phyloP scores from a whole-genome alignment of 75 land plant species.

The Azolla pinnata region DNA sequence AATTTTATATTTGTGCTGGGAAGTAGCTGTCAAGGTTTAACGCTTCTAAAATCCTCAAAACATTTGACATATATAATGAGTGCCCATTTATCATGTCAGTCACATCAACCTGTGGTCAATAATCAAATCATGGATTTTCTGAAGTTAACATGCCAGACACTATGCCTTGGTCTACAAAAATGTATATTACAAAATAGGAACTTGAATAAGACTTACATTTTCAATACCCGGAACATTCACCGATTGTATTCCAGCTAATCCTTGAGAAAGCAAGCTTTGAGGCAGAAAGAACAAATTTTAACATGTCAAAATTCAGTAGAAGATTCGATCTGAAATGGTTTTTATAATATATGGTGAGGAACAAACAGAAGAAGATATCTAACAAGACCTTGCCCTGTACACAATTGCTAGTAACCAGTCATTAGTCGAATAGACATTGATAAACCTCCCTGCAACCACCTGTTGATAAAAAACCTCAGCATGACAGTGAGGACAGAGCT shows the following conservation, averaged over 20 bases:
- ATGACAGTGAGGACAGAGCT: too few species aligned
- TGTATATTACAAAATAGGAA: not conserved
- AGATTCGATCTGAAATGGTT: not conserved
- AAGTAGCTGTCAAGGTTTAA: conserved; percentile 62
- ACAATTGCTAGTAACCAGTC: conserved; percentile 80
- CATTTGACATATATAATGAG: conserved; percentile 62
- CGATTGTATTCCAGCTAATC: conserved; percentile 92
- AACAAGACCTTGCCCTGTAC: conserved; percentile 57
- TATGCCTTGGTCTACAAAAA: not conserved
- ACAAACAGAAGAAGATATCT: conserved; percentile 4
- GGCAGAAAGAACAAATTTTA: too few species aligned
- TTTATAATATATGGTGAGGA: not conserved
- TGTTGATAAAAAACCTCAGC: conserved; percentile 14
- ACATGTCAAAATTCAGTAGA: not conserved
- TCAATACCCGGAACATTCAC: conserved; percentile 78
- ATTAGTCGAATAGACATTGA: conserved; percentile 74
- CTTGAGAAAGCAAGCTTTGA: conserved; percentile 70
- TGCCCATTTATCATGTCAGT: conserved; percentile 74
- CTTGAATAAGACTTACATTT: conserved; percentile 39
- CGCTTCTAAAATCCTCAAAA: conserved; percentile 40
- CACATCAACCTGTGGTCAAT: conserved; percentile 56
- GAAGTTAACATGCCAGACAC: not conserved
- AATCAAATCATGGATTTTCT: not conserved
- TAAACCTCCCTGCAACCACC: conserved; percentile 92
- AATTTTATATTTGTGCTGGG: too few species aligned